phyloP scores from a whole-genome alignment of 768 basidiomycete genomes.

The Lactarius pseudohatsudake region DNA sequence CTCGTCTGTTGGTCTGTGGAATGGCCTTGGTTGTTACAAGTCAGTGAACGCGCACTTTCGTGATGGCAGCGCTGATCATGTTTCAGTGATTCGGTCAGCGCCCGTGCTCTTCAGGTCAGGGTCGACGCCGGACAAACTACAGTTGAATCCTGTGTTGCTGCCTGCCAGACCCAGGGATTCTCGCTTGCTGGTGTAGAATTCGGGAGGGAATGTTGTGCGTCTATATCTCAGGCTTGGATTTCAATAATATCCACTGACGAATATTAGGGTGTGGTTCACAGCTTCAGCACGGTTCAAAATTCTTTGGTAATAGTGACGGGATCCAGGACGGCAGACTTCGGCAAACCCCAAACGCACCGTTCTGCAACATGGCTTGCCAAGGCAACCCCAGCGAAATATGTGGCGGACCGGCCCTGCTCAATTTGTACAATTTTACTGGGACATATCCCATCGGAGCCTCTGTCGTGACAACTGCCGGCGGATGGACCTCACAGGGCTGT shows the following conservation, averaged over 20 bases:
- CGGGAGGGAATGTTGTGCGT: background rate
- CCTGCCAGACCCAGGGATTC: background rate
- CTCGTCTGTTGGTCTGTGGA: conserved; percentile 59
- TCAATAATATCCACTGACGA: background rate
- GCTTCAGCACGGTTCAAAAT: background rate
- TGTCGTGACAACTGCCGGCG: background rate
- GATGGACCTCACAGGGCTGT: background rate
- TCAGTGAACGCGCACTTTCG: conserved; percentile 34
- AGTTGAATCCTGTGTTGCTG: background rate
- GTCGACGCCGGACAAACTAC: conserved; percentile 31
- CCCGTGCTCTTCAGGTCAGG: conserved; percentile 32
- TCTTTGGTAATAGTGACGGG: background rate
- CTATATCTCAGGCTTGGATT: background rate
- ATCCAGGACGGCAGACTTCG: background rate
- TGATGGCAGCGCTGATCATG: background rate
- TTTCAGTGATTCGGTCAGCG: background rate
- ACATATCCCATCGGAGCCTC: background rate
- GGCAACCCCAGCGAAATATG: background rate
- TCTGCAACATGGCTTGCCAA: background rate
- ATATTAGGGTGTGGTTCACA: background rate
- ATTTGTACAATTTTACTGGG: conserved; percentile 1
- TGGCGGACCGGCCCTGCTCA: background rate
- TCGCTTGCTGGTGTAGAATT: background rate
- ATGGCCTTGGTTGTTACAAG: conserved; percentile 71
- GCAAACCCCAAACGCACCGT: background rate